Base-by-base conservation (phyloP, 192 early-diverging fungal species). In the Backusella liffmaniae region DNA sequence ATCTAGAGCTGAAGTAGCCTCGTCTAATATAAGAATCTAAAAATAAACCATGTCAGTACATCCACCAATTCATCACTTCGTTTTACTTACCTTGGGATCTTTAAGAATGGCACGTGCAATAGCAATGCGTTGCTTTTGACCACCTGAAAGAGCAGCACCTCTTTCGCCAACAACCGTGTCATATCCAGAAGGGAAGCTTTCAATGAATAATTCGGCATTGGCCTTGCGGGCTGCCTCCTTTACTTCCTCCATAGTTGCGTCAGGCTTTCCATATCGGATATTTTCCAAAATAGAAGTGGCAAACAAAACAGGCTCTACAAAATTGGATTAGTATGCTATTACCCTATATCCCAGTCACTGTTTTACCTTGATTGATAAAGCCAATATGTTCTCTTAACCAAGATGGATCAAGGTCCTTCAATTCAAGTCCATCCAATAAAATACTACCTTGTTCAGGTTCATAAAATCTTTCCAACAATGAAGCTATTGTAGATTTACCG, bases 91-190 rank as follows among this genome's bases (percentile, higher is more conserved):
- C 72, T 80, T 76, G n/a, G 90, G 90, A 51, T 89, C 79, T 59
- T 88, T 86, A 72, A 92, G 73, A 44, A 91, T 86, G 26, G 88
- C 88, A 4, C 88, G 79, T 0, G 91, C 89, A 73, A 90, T 90
- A 34, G 85, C 87, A 66, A 92, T 79, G 7, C 91, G 73, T 73
- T 91, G 88, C 70, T 85, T 84, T 76, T 92, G 88, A 32, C 91
- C 92, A 51, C 89, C 88, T 10, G 89, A 90, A 21, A 92, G 77
- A 53, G 84, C 78, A 42, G 88, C 78, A 15, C 93, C 94, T 39
- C 87, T 82, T 79, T 97, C 96, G 66, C 98, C 98, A 37, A 97
- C 95, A 75, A 91, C 77, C 0, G 96, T 96, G 69, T 97, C 90
- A 86, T 97, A 96, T n/a, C 89, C 90, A n/a, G 93, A 79, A 36